Percentiles rank a stretch among this genome's conserved stretches.
These are phyloP conservation scores for Stipa capillata DNA, from an alignment of 176 grass and related monocot genomes.

Conservation along the genomic window DNA sequence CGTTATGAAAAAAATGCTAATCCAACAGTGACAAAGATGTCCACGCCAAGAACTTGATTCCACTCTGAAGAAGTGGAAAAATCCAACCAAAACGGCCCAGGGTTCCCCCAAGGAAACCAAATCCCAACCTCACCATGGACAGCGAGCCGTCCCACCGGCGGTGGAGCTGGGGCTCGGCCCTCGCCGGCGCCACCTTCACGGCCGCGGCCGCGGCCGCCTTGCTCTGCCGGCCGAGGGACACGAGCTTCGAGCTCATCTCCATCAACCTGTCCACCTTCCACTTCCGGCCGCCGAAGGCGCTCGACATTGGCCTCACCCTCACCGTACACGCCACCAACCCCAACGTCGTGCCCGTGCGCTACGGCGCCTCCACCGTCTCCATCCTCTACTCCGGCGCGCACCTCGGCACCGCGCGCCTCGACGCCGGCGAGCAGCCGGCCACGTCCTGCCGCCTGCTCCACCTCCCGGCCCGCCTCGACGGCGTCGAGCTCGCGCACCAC, in stretches of 20 bases:
- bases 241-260: conserved; percentile 78
- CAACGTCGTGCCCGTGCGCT: conserved; percentile 65
- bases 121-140: conserved; percentile 9
- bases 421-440: conserved; percentile 58
- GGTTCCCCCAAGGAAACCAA: not conserved
- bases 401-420: conserved; percentile 58
- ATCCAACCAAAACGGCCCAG: not conserved
- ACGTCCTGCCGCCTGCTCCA: conserved; percentile 74
- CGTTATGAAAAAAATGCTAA: not conserved
- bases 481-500: conserved; percentile 55
- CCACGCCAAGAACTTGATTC: not conserved
- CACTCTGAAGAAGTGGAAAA: not conserved
- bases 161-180: conserved; percentile 66
- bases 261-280: conserved; percentile 66
- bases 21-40: not conserved
- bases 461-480: conserved; percentile 60
- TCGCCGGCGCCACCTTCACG: conserved; percentile 46
- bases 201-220: conserved; percentile 21
- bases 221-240: conserved; percentile 48
- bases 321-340: conserved; percentile 85
- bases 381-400: conserved; percentile 62
- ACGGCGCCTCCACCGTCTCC: conserved; percentile 51
- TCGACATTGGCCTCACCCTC: conserved; percentile 74
- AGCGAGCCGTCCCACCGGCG: not conserved
- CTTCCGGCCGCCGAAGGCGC: conserved; percentile 45